phyloP scores from a whole-genome alignment of 208 protist species.

The Acanthamoeba quina region DNA sequence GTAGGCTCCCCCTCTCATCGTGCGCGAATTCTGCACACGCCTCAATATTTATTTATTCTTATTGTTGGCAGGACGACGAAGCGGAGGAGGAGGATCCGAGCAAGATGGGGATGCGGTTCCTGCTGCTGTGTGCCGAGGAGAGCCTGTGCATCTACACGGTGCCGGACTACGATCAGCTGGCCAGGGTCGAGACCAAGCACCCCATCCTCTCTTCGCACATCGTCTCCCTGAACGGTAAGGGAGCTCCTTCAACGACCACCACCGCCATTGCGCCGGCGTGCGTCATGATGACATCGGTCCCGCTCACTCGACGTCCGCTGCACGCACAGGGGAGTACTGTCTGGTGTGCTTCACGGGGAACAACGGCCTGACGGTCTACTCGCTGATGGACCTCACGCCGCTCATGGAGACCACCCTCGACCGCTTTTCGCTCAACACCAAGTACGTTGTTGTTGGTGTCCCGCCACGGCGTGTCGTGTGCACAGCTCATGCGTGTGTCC shows the following conservation, averaged over 20 bases:
- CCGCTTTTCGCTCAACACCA: slow-evolving; percentile 6
- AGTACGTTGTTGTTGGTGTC: neutral
- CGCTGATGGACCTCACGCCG: slow-evolving; percentile 49
- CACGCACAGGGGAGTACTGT: neutral
- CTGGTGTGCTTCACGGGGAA: slow-evolving; percentile 52
- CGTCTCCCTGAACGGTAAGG: neutral
- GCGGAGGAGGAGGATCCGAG: slow-evolving; percentile 39
- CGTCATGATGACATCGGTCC: no score
- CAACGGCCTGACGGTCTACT: neutral
- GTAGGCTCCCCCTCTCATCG: neutral
- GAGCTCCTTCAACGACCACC: neutral
- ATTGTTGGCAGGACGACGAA: neutral
- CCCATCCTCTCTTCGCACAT: slow-evolving; percentile 37
- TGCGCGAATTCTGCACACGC: neutral
- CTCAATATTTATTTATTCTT: neutral
- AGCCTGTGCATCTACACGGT: slow-evolving; percentile 56
- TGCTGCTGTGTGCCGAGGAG: slow-evolving; percentile 20
- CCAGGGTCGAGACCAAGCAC: slow-evolving; percentile 8
- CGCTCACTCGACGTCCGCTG: neutral
- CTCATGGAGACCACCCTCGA: slow-evolving; percentile 50
- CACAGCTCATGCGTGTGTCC: no score
- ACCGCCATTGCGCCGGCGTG: no score
- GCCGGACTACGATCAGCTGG: slow-evolving; percentile 34
- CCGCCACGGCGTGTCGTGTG: no score
- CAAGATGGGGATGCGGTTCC: slow-evolving; percentile 58